These are phyloP conservation scores for Pseudomonodictys pantanalensis DNA, from an alignment of 495 filamentous ascomycete species.

Conservation along the genomic window DNA sequence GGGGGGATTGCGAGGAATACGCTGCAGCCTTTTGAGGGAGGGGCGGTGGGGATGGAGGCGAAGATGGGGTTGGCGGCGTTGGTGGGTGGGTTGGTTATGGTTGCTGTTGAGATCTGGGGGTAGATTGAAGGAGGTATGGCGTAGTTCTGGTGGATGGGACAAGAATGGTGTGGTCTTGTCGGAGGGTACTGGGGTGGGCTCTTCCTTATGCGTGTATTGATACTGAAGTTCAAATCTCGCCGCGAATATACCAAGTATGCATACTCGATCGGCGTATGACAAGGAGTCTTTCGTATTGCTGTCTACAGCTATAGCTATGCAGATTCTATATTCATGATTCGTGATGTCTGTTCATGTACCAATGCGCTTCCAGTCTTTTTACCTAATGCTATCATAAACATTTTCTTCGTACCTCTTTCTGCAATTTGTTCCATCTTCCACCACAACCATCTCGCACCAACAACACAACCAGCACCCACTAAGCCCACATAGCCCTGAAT, in stretches of 20 bases:
- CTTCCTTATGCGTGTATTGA: too few species aligned
- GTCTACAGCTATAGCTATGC: not conserved
- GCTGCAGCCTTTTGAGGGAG: constrained; percentile 19
- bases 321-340: not conserved
- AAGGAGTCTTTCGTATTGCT: not conserved
- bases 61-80: constrained; percentile 4
- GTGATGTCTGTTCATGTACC: not conserved
- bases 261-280: too few species aligned
- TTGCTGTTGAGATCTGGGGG: constrained; percentile 2
- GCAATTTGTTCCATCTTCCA: not conserved
- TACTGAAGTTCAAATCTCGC: too few species aligned
- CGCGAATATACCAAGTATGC: too few species aligned
- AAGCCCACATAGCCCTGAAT: constrained; percentile 58
- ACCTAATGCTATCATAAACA: not conserved
- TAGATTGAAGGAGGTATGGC: too few species aligned
- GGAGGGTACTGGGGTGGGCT: too few species aligned
- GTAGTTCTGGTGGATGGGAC: too few species aligned
- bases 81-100: constrained; percentile 4
- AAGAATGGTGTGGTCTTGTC: too few species aligned
- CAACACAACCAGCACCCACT: constrained; percentile 7
- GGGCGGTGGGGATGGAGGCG: not conserved
- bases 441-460: not conserved
- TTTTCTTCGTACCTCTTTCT: not conserved
- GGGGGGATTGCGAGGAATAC: constrained; percentile 20
- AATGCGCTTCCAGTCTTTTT: not conserved